Conservation (phyloP, 148 eudicot species). For the Chenopodium suecicum region DNA sequence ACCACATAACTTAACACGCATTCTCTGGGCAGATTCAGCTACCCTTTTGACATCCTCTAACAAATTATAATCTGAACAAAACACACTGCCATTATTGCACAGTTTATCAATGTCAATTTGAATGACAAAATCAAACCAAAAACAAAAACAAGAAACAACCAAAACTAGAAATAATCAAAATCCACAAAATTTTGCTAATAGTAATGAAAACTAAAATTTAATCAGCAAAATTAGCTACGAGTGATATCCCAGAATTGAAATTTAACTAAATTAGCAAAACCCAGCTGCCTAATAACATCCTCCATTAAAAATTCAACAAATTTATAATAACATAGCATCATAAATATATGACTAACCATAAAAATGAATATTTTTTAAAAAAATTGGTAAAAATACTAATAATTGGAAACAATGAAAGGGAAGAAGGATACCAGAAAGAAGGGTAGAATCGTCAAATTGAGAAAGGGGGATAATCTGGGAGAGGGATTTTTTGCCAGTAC, state of each 20-base stretch:
- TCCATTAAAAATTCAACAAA: not conserved
- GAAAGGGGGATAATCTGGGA: constrained; percentile 69
- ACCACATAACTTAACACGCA: constrained; percentile 49
- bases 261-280: not conserved
- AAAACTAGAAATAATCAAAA: not conserved
- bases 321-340: not conserved
- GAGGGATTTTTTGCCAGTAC: constrained; percentile 65
- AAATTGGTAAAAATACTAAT: not conserved
- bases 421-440: constrained; percentile 59
- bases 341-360: not conserved
- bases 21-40: constrained; percentile 85
- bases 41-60: constrained; percentile 91
- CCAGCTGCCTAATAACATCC: not conserved
- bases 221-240: not conserved
- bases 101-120: not conserved
- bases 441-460: constrained; percentile 64
- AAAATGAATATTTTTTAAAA: not conserved
- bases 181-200: not conserved
- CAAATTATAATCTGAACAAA: constrained; percentile 66
- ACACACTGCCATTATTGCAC: not conserved
- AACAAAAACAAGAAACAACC: not conserved
- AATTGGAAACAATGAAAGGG: not conserved
- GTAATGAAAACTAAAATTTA: not conserved
- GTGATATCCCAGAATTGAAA: not conserved
- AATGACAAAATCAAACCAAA: not conserved